Evolutionary conservation across 1,284 basidiomycete genomes (phyloP).

Genomic region (Cystobasidiaceae sp.): DNA sequence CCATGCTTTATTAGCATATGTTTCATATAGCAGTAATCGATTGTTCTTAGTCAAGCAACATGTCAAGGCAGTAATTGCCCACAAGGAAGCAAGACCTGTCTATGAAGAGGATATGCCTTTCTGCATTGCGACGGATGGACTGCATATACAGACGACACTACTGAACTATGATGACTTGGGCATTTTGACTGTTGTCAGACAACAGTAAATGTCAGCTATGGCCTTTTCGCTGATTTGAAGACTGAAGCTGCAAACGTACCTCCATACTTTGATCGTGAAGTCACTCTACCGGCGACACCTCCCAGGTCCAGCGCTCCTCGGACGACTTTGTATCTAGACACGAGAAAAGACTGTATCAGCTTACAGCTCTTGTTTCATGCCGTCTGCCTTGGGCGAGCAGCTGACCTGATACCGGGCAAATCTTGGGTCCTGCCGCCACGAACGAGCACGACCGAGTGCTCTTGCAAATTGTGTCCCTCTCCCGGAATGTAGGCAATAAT

Average conservation of each 20-base stretch:
- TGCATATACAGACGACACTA: no score
- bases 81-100: no score
- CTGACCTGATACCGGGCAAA: slow-evolving; percentile 89
- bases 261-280: slow-evolving; percentile 86
- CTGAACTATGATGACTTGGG: slow-evolving; percentile 57
- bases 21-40: no score
- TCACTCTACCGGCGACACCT: slow-evolving; percentile 78
- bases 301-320: slow-evolving; percentile 88
- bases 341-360: not conserved
- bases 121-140: no score
- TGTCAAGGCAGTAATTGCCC: no score
- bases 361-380: not conserved
- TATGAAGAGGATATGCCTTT: no score
- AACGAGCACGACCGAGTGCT: slow-evolving; percentile 85
- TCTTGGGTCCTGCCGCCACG: slow-evolving; percentile 94
- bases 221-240: no score
- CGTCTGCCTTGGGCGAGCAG: no score
- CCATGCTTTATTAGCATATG: no score
- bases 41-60: no score
- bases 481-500: slow-evolving; percentile 94
- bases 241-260: no score
- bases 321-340: slow-evolving; percentile 89
- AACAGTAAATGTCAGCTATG: slow-evolving; percentile 1
- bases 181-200: slow-evolving; percentile 65
- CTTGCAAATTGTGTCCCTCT: slow-evolving; percentile 96